Percentiles rank a stretch among this genome's conserved stretches.
phyloP scores from a whole-genome alignment of 257 asterid species.

The Coffea eugenioides region DNA sequence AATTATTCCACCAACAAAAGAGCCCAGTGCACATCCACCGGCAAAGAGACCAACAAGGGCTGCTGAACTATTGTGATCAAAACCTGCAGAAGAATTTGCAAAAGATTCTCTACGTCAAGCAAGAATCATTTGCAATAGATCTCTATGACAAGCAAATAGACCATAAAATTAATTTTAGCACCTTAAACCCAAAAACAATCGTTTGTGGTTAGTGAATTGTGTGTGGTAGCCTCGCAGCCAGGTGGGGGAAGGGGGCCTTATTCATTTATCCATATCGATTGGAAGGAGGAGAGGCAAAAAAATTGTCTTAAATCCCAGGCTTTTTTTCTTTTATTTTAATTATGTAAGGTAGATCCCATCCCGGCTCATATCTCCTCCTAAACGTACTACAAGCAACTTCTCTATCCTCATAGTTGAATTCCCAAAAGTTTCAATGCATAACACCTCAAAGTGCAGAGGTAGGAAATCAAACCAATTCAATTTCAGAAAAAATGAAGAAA shows the following conservation, averaged over 20 bases:
- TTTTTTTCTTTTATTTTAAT: no score
- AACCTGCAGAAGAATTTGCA: conserved; percentile 47
- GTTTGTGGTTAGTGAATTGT: neutral
- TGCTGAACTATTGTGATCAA: conserved; percentile 87
- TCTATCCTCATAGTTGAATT: neutral
- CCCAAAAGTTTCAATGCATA: neutral
- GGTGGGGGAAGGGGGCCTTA: neutral
- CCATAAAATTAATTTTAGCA: neutral
- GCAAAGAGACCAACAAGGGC: conserved; percentile 80
- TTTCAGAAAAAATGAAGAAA: neutral
- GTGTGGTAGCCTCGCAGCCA: neutral
- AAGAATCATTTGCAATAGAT: neutral
- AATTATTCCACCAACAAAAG: conserved; percentile 82
- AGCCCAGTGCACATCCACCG: conserved; percentile 89
- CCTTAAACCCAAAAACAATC: neutral
- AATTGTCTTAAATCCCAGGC: neutral
- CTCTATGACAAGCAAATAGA: neutral
- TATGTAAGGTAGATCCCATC: neutral
- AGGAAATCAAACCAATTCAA: neutral
- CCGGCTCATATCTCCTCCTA: neutral
- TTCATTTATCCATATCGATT: neutral
- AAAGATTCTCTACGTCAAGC: neutral
- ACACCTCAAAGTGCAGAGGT: neutral
- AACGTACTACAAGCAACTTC: neutral
- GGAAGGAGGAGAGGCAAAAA: neutral